phyloP scores from a whole-genome alignment of 495 filamentous ascomycete genomes.

The Podospora comata region DNA sequence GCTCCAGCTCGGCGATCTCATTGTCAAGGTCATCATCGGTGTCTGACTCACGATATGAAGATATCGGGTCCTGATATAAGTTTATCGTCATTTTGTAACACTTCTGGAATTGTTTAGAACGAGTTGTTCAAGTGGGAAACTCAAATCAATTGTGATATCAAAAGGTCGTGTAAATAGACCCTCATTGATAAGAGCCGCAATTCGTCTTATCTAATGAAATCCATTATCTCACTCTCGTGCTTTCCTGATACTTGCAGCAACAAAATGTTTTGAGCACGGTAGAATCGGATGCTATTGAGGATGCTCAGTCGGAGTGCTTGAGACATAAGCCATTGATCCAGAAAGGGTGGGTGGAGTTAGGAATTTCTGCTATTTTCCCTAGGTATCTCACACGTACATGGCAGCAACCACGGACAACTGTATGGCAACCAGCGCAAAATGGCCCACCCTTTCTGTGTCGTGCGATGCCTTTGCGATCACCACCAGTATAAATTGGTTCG shows the following conservation, averaged over 20 bases:
- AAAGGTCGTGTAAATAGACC: neutral
- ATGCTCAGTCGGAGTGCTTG: too few relatives aligned
- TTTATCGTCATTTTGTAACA: neutral
- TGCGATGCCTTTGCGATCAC: too few relatives aligned
- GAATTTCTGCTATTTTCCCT: too few relatives aligned
- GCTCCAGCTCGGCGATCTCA: conserved; percentile 41
- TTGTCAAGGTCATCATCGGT: conserved; percentile 17
- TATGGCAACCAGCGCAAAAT: too few relatives aligned
- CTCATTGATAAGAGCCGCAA: neutral
- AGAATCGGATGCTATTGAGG: too few relatives aligned
- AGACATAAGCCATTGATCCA: too few relatives aligned
- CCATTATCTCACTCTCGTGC: neutral
- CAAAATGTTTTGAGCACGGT: neutral
- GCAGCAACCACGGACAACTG: too few relatives aligned
- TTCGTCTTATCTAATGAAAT: neutral
- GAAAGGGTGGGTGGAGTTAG: too few relatives aligned
- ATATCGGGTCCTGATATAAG: neutral
- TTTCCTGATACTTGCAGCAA: neutral
- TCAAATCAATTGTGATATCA: neutral
- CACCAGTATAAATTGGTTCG: too few relatives aligned
- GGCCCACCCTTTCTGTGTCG: too few relatives aligned
- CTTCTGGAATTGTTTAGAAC: neutral
- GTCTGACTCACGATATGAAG: neutral
- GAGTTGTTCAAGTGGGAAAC: too few relatives aligned
- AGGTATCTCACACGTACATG: too few relatives aligned